Evolutionary conservation across 768 basidiomycete species (phyloP).

Genomic region (Stropharia rugosoannulata): DNA sequence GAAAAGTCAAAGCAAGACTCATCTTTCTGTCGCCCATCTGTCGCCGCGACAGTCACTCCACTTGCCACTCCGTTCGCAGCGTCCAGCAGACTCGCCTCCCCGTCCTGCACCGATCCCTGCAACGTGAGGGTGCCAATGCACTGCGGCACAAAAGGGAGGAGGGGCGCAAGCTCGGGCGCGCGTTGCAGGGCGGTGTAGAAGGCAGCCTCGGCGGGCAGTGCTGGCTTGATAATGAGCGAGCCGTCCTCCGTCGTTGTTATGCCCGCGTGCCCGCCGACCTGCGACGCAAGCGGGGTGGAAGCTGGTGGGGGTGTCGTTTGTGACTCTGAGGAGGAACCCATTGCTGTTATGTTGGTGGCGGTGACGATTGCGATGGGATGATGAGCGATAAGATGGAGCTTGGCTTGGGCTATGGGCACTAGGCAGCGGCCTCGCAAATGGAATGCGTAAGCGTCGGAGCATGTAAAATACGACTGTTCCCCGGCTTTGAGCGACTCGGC

Average conservation of each 20-base stretch:
- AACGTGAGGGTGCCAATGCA: conserved; percentile 81
- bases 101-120: conserved; percentile 54
- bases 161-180: conserved; percentile 36
- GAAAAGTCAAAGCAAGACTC: conserved; percentile 24
- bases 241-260: conserved; percentile 72
- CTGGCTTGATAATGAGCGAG: conserved; percentile 80
- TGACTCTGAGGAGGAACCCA: too few relatives aligned
- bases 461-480: too few relatives aligned
- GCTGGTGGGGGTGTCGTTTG: too few relatives aligned
- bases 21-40: conserved; percentile 43
- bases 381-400: too few relatives aligned
- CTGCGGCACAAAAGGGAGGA: conserved; percentile 64
- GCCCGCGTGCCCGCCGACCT: conserved; percentile 83
- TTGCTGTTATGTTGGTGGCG: too few relatives aligned
- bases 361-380: too few relatives aligned
- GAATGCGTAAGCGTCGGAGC: too few relatives aligned
- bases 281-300: conserved; percentile 36
- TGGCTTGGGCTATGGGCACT: too few relatives aligned
- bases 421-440: too few relatives aligned
- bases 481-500: too few relatives aligned
- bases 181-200: conserved; percentile 66
- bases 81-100: conserved; percentile 17
- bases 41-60: conserved; percentile 15
- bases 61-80: conserved; percentile 19
- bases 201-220: conserved; percentile 57